Evolutionary conservation across 1,284 basidiomycete species (phyloP).

Genomic region (Trametes versicolor): DNA sequence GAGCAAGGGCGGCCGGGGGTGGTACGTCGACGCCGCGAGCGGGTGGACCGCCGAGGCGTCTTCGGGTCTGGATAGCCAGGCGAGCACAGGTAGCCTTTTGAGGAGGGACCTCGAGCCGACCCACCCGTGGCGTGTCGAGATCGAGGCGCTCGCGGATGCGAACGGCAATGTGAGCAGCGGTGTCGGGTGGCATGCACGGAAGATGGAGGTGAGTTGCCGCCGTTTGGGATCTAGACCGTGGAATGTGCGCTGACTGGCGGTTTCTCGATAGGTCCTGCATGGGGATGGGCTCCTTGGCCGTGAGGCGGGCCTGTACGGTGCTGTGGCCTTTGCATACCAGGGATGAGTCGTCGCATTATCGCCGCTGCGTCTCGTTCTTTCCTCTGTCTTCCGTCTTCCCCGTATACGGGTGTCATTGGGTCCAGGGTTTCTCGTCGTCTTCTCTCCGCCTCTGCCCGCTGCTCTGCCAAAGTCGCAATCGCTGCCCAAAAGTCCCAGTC

Average conservation of each 20-base stretch:
- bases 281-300: constrained; percentile 92
- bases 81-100: constrained; percentile 47
- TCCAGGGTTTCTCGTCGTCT: neutral
- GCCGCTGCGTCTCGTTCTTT: neutral
- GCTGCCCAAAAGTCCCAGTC: neutral
- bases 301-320: constrained; percentile 94
- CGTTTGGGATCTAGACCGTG: neutral
- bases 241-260: constrained; percentile 23
- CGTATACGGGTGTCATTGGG: neutral
- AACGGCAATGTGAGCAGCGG: constrained; percentile 92
- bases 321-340: constrained; percentile 91
- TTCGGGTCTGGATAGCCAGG: constrained; percentile 44
- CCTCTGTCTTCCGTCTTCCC: neutral
- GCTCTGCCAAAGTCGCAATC: neutral
- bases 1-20: constrained; percentile 93
- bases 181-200: constrained; percentile 95
- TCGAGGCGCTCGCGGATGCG: constrained; percentile 79
- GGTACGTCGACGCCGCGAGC: constrained; percentile 92
- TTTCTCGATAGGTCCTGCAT: constrained; percentile 68
- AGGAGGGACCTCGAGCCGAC: constrained; percentile 67
- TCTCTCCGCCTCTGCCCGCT: neutral
- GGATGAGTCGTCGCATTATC: constrained; percentile 56
- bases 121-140: constrained; percentile 75
- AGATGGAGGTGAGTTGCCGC: constrained; percentile 87
- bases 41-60: constrained; percentile 68